Conservation (phyloP, 345 rosid genomes). For the Trapa incisa region DNA sequence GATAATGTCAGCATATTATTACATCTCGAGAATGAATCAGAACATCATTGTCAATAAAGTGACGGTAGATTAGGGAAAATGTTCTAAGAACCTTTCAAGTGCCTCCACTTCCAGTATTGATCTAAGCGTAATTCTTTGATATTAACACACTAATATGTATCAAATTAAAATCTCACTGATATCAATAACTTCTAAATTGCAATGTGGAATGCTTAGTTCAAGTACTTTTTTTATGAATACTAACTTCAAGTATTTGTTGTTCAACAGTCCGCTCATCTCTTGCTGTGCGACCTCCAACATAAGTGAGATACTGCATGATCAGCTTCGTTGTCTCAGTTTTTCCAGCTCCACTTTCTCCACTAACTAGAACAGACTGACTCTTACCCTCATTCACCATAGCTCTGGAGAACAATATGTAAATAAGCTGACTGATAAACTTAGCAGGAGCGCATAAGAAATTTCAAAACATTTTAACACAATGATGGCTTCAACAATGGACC, state of each 20-base stretch:
- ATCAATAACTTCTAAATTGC: neutral
- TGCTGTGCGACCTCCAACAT: slow-evolving; percentile 90
- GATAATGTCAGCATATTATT: neutral
- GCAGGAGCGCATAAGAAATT: slow-evolving; percentile 9
- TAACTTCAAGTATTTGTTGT: slow-evolving; percentile 96
- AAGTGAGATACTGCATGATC: slow-evolving; percentile 95
- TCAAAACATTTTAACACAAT: slow-evolving; percentile 3
- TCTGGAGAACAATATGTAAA: slow-evolving; percentile 37
- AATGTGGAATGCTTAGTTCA: slow-evolving; percentile 46
- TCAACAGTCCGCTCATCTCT: slow-evolving; percentile 82
- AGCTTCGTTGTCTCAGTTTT: slow-evolving; percentile 99
- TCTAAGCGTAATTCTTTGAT: neutral
- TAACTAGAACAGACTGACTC: slow-evolving; percentile 95
- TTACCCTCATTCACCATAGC: slow-evolving; percentile 75
- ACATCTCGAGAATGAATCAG: neutral
- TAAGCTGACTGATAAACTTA: slow-evolving; percentile 15
- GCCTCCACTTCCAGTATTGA: neutral
- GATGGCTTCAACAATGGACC: slow-evolving; percentile 3
- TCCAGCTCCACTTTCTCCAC: slow-evolving; percentile 99
- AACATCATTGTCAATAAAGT: neutral
- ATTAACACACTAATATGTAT: neutral
- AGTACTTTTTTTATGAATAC: slow-evolving; percentile 52
- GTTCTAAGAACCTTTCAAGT: neutral
- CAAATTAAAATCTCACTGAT: neutral
- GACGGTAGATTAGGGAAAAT: neutral